A percentile compares a stretch with the other conserved stretches of the same genome.
Evolutionary conservation across 2,329 filamentous ascomycete genomes (phyloP).

Genomic region (Meredithiella fracta): DNA sequence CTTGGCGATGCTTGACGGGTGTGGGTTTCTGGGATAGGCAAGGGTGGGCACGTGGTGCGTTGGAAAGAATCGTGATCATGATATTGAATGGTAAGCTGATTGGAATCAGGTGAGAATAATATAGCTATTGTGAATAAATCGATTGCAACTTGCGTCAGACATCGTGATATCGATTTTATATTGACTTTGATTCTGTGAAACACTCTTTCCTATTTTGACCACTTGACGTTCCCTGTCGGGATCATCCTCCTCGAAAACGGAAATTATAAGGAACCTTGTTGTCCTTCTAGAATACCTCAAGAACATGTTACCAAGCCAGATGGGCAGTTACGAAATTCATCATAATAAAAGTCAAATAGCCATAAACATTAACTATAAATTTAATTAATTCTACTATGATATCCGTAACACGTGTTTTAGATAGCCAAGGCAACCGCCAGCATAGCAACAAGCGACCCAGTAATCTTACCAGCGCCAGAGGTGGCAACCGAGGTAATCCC

Average conservation of each 20-base stretch:
- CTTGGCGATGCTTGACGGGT: conserved; percentile 3
- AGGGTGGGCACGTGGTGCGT: neutral
- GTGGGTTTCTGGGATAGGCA: too few relatives aligned
- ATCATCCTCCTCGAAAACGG: neutral
- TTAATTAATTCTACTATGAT: neutral
- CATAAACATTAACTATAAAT: neutral
- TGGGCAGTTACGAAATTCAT: too few relatives aligned
- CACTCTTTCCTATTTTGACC: neutral
- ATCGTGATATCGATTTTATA: neutral
- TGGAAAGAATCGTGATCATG: neutral
- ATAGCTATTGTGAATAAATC: too few relatives aligned
- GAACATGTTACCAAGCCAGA: too few relatives aligned
- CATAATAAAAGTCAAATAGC: neutral
- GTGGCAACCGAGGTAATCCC: neutral
- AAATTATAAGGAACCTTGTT: neutral
- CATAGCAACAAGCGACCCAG: neutral
- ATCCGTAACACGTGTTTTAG: neutral
- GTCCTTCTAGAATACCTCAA: neutral
- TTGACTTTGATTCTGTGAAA: neutral
- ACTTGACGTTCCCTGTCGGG: neutral
- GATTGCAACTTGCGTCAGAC: too few relatives aligned
- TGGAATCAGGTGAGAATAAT: too few relatives aligned
- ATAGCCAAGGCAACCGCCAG: neutral
- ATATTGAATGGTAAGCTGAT: too few relatives aligned
- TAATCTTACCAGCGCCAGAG: neutral